Evolutionary conservation across 306 rosid genomes (phyloP).

Genomic region (Echinosophora koreensis): DNA sequence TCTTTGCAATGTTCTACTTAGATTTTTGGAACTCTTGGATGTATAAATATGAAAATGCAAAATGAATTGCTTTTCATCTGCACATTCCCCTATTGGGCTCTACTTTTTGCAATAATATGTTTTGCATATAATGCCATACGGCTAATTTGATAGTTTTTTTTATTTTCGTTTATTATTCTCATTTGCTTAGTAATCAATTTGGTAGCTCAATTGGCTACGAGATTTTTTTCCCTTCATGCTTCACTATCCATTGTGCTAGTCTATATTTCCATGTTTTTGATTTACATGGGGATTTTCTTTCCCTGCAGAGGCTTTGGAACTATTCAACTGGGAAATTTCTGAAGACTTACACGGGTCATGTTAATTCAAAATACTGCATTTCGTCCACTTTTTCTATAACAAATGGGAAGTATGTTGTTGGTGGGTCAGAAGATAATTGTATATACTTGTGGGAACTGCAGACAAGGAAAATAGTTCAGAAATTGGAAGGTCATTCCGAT

Average conservation of each 20-base stretch:
- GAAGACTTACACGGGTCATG: slow-evolving; percentile 87
- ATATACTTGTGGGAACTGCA: slow-evolving; percentile 93
- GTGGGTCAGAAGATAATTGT: slow-evolving; percentile 91
- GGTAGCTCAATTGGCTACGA: slow-evolving; percentile 9
- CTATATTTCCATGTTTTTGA: slow-evolving; percentile 10
- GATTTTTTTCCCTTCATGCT: not conserved
- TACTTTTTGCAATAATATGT: not conserved
- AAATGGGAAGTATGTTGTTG: slow-evolving; percentile 85
- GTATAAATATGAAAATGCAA: not conserved
- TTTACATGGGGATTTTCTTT: slow-evolving; percentile 30
- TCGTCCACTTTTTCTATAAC: slow-evolving; percentile 84
- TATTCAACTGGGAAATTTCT: slow-evolving; percentile 89
- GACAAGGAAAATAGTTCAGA: slow-evolving; percentile 79
- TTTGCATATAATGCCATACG: not conserved
- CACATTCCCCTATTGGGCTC: slow-evolving; percentile 11
- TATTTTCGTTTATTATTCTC: slow-evolving; percentile 3
- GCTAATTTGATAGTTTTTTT: not conserved
- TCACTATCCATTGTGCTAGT: not conserved
- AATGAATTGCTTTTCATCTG: not conserved
- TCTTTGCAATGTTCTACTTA: not conserved
- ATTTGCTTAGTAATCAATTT: not conserved
- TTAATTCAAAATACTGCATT: slow-evolving; percentile 85
- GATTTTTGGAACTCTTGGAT: slow-evolving; percentile 28
- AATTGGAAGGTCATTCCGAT: slow-evolving; percentile 94
- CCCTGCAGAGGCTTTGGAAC: slow-evolving; percentile 93